phyloP scores from a whole-genome alignment of 345 rosid genomes.

The Sisymbrium altissimum region DNA sequence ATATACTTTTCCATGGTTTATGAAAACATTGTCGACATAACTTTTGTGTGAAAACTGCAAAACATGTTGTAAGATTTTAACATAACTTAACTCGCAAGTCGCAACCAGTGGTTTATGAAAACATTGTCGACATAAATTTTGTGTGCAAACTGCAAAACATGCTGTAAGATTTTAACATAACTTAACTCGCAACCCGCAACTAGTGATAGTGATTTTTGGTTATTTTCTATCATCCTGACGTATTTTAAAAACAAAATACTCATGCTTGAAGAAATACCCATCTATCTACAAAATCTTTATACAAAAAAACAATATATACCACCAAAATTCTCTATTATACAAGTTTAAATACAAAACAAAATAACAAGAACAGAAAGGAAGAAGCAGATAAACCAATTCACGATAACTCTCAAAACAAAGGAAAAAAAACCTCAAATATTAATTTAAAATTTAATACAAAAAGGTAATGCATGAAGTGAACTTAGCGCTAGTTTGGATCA shows the following conservation, averaged over 20 bases:
- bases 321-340: slow-evolving; percentile 1
- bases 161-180: background rate
- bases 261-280: background rate
- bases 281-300: background rate
- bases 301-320: slow-evolving; percentile 1
- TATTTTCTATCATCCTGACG: background rate
- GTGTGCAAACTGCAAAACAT: no score
- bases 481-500: slow-evolving; percentile 22
- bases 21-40: background rate
- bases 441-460: background rate
- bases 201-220: no score
- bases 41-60: no score
- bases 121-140: no score
- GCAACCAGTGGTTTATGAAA: no score
- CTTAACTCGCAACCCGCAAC: background rate
- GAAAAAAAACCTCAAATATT: background rate
- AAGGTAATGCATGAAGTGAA: background rate
- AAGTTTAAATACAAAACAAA: slow-evolving; percentile 12
- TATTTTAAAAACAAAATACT: background rate
- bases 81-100: background rate
- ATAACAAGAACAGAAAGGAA: background rate
- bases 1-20: background rate
- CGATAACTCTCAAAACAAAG: background rate
- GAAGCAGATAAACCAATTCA: background rate
- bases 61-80: background rate